A percentile compares a stretch with the other conserved stretches of the same genome.
These are phyloP conservation scores for Sordaria brevicollis DNA, from an alignment of 495 filamentous ascomycete species.

Conservation along the genomic window DNA sequence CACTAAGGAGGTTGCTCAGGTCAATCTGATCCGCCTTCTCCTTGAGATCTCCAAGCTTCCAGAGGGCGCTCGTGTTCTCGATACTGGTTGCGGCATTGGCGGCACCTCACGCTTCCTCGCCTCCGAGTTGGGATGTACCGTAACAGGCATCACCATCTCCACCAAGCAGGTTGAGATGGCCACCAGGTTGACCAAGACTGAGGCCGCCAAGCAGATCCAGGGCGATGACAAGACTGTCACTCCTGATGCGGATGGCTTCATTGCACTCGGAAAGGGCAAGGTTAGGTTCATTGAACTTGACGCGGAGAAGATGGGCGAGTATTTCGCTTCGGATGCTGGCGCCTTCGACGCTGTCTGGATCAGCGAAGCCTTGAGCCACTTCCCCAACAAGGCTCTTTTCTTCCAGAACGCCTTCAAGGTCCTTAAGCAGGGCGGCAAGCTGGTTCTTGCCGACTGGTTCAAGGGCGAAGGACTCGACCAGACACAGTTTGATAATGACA, in stretches of 20 bases:
- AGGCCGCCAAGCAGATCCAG: conserved; percentile 6
- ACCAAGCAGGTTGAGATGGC: conserved; percentile 45
- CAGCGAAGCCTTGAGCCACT: conserved; percentile 47
- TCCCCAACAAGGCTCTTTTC: conserved; percentile 46
- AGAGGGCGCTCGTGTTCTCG: conserved; percentile 30
- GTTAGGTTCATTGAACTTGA: conserved; percentile 46
- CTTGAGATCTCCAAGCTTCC: conserved; percentile 33
- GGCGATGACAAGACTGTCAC: not conserved
- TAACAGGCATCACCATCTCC: conserved; percentile 49
- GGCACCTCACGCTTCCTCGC: conserved; percentile 46
- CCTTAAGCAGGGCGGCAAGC: conserved; percentile 31
- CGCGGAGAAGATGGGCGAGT: conserved; percentile 46
- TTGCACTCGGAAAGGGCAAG: conserved; percentile 28
- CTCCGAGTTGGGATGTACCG: conserved; percentile 29
- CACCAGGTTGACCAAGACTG: conserved; percentile 27
- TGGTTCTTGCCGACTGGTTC: conserved; percentile 50
- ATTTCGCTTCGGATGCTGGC: conserved; percentile 23
- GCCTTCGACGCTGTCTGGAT: conserved; percentile 49
- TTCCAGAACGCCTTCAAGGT: conserved; percentile 37
- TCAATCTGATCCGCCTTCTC: conserved; percentile 40
- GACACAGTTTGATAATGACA: conserved; percentile 36
- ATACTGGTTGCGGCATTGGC: conserved; percentile 48
- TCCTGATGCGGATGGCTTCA: conserved; percentile 10
- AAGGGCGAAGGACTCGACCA: conserved; percentile 34
- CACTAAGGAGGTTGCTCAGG: conserved; percentile 41